Evolutionary conservation across 2,329 filamentous ascomycete species (phyloP), one percentile per base, ranked within the genome.

Genomic region (Fusarium sp.): DNA sequence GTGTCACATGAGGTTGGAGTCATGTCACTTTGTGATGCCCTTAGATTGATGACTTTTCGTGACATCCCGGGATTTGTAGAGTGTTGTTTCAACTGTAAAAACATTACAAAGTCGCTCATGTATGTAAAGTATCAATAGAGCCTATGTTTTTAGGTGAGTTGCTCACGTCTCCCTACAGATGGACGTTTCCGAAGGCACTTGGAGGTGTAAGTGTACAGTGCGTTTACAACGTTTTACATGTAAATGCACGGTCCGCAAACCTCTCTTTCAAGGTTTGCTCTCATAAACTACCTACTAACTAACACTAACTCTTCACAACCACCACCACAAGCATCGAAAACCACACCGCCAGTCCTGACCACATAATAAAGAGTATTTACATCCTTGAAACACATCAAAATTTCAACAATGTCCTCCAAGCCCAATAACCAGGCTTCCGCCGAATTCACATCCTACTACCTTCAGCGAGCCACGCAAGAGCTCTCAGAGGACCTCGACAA

Each of bases 401-500:
- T 7, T 29, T 20, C 22, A 37, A 14, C 6, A 9, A 79, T 77
- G 78, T 60, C 77, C 33, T 74, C 65, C 39, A 71, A 76, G 37
- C 20, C 68, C 63, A 65, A 72, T 27, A 68, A 39, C 14, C 64
- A 75, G 37, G 45, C 64, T n/a, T 71, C 77, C 14, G 48, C 79
- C 52, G 84, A 85, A 27, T 94, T 94, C 82, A 85, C 88, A 10
- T 85, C 90, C 11, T 92, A 90, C 80, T 95, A 95, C 81, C 88
- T 95, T 56, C 90, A 92, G 77, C 90, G 89, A 68, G 85, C 91
- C 7, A 94, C 93, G 1, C 85, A 87, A 60, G 93, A 95, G 80
- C 91, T 95, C 65, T 90, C 91, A 14, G 92, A 94, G 75, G 93
- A 95, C 80, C 86, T 95, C 41, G 91, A 94, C 83, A 90, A 91